Evolutionary conservation across 345 rosid genomes (phyloP).

Genomic region (Turnera subulata): DNA sequence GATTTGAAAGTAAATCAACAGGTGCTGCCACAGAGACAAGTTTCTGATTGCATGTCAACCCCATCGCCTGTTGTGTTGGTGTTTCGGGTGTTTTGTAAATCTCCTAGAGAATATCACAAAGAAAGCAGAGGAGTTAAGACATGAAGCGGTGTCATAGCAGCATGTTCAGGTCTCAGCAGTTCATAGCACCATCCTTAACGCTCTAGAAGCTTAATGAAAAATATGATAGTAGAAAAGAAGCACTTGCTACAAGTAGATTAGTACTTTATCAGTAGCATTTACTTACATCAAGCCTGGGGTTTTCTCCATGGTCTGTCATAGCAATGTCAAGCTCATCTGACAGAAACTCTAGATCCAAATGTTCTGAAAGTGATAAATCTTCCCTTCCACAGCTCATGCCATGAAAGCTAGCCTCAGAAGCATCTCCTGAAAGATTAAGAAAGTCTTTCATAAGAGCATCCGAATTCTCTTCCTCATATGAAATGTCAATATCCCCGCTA

Average conservation of each 20-base stretch:
- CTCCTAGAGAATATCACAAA: slow-evolving; percentile 49
- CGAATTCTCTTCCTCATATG: slow-evolving; percentile 40
- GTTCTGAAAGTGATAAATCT: slow-evolving; percentile 44
- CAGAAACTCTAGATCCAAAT: slow-evolving; percentile 73
- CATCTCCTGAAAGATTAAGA: slow-evolving; percentile 46
- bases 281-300: slow-evolving; percentile 82
- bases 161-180: no score
- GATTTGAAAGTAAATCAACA: slow-evolving; percentile 40
- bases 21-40: slow-evolving; percentile 29
- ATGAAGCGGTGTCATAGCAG: background rate
- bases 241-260: background rate
- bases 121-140: slow-evolving; percentile 12
- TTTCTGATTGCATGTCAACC: slow-evolving; percentile 30
- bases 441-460: slow-evolving; percentile 49
- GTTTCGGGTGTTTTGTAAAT: slow-evolving; percentile 53
- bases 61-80: slow-evolving; percentile 30
- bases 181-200: background rate
- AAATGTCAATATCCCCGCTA: slow-evolving; percentile 44
- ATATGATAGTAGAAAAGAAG: background rate
- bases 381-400: slow-evolving; percentile 41
- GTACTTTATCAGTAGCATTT: background rate
- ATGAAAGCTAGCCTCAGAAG: slow-evolving; percentile 50
- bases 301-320: slow-evolving; percentile 69
- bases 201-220: background rate
- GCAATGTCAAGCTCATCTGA: slow-evolving; percentile 82